Conservation (phyloP, 2,329 filamentous ascomycete species). For the Aureobasidium sp. region DNA sequence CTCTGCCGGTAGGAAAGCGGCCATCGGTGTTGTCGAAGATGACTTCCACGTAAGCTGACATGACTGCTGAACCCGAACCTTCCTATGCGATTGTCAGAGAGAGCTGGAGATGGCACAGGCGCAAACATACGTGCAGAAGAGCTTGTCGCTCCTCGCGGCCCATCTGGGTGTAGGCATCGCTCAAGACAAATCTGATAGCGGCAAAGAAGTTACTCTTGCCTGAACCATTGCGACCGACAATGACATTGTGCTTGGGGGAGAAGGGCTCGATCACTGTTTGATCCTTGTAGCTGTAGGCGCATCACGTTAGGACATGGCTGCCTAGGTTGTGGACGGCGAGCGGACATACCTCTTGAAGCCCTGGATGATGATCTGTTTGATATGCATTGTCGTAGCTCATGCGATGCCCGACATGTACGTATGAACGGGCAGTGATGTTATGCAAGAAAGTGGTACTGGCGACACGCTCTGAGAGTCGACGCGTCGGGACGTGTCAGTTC, state of each 20-base stretch:
- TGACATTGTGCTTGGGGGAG: conserved; percentile 94
- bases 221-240: conserved; percentile 97
- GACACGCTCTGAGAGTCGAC: background rate
- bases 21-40: conserved; percentile 98
- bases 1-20: conserved; percentile 86
- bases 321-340: background rate
- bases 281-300: conserved; percentile 78
- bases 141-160: conserved; percentile 92
- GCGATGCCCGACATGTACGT: background rate
- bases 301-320: background rate
- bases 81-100: conserved; percentile 45
- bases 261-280: conserved; percentile 98
- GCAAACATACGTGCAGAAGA: conserved; percentile 64
- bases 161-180: conserved; percentile 95
- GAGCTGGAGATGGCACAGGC: background rate
- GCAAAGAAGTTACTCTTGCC: conserved; percentile 99
- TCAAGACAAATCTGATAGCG: conserved; percentile 94
- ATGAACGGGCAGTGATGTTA: background rate
- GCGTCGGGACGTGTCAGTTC: conserved; percentile 3
- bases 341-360: conserved; percentile 89
- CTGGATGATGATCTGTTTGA: conserved; percentile 99
- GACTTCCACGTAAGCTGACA: conserved; percentile 99
- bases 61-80: conserved; percentile 93
- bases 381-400: conserved; percentile 62
- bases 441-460: background rate